Base-by-base conservation (phyloP, 371 early-diverging fungal genomes). In the Mucor indicus region DNA sequence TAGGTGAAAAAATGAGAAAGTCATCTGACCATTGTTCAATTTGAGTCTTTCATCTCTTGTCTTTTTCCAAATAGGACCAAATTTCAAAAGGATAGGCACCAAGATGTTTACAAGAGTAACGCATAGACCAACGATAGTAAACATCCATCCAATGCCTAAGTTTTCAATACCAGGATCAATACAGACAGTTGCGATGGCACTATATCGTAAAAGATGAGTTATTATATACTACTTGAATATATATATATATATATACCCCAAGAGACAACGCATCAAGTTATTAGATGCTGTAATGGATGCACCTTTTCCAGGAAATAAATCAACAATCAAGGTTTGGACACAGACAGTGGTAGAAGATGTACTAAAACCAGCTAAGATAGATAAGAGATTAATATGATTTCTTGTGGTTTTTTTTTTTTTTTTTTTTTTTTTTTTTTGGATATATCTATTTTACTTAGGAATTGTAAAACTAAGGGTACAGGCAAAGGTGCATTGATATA, bases 281-380 rank as follows among this genome's bases (percentile, higher is more conserved):
- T 59, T 69, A 9, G 67, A 58, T 13, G 73, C 69, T 23, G 69
- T 64, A 25, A 72, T 66, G 42, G 73, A 72, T 9, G 69, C 69
- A 16, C 64, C 61, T 47, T 53, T 55, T 35, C 60, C 62, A 8
- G 73, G 73, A 43, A 52, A 67, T 2, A 69, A 37, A 20, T 72
- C 73, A 1, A 72, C 45, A 27, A 72, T 25, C 15, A 72, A 25
- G 1, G 69, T 62, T 31, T 65, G 66, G 7, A 44, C 47, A 16
- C 51, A 38, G 21, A 44, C 67, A 23, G 55, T 60, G 13, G 59
- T 29, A 5, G 48, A 37, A 13, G 59, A 56, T 3, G 36, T 21
- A 22, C 38, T 37, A 16, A 57, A 37, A 3, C 64, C 64, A 32
- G 48, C 64, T 59, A 37, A 21, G 11, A 15, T 21, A 42, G 12